A percentile compares a stretch with the other conserved stretches of the same genome.
These are phyloP conservation scores for Tulasnella calospora DNA, from an alignment of 768 basidiomycete species.

Conservation along the genomic window DNA sequence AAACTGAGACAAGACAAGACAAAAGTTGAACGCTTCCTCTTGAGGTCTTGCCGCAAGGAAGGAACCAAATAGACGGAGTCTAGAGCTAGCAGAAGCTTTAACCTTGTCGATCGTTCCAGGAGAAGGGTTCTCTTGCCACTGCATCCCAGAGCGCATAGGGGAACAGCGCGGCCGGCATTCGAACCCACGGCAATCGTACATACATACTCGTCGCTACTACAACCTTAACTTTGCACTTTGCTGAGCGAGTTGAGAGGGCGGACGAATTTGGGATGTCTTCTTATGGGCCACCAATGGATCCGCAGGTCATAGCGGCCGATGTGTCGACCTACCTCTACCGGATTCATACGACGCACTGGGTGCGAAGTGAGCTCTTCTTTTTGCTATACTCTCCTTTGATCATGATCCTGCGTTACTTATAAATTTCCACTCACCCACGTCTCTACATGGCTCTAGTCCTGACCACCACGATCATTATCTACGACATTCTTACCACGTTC, in stretches of 20 bases:
- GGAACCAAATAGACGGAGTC: background rate
- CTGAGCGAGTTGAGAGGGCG: background rate
- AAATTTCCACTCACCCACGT: background rate
- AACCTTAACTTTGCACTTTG: background rate
- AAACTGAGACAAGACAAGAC: background rate
- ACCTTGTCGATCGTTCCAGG: background rate
- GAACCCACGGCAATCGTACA: background rate
- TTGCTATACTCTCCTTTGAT: background rate
- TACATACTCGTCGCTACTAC: background rate
- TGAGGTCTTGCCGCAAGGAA: background rate
- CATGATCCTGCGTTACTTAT: no score
- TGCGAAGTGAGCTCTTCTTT: background rate
- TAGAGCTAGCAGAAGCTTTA: background rate
- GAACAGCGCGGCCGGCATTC: background rate
- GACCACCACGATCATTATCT: slow-evolving; percentile 1
- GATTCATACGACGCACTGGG: background rate
- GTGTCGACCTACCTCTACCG: slow-evolving; percentile 2
- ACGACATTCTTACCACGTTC: slow-evolving; percentile 15
- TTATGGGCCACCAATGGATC: slow-evolving; percentile 1
- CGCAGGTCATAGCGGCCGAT: background rate
- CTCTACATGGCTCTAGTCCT: background rate
- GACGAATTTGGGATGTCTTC: background rate
- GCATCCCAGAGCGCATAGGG: background rate
- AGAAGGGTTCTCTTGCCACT: background rate
- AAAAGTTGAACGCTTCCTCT: background rate